A percentile compares a stretch with the other conserved stretches of the same genome.
Conservation (phyloP, 805 yeast species). For the Candida maltosa region DNA sequence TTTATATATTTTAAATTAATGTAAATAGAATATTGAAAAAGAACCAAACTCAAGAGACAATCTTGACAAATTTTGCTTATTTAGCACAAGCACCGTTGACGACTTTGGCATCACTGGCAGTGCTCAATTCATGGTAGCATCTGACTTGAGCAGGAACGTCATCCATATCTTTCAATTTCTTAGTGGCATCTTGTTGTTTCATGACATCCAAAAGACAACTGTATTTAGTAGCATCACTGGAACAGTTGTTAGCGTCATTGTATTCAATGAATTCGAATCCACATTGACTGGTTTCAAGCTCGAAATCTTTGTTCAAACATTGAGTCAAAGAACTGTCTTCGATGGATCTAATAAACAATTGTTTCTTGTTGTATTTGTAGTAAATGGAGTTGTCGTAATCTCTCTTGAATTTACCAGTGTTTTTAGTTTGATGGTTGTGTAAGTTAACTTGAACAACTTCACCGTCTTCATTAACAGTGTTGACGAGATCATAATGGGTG, state of each 20-base stretch:
- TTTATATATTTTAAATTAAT: too few relatives aligned
- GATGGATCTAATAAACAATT: conserved; percentile 8
- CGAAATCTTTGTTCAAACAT: conserved; percentile 9
- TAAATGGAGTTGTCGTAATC: conserved; percentile 10
- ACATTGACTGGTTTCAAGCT: conserved; percentile 9
- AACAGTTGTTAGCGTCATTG: conserved; percentile 8
- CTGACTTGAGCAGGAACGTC: conserved; percentile 11
- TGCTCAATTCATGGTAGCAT: conserved; percentile 8
- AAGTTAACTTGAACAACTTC: conserved; percentile 10
- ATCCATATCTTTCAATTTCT: conserved; percentile 10
- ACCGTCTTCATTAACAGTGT: conserved; percentile 9
- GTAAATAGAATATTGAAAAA: too few relatives aligned
- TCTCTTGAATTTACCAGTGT: conserved; percentile 8
- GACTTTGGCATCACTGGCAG: conserved; percentile 5
- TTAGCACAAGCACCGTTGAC: conserved; percentile 10
- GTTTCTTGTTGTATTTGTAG: conserved; percentile 3
- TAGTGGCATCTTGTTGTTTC: conserved; percentile 9
- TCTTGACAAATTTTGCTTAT: conserved; percentile 3
- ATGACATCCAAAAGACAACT: conserved; percentile 10
- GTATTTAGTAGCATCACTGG: conserved; percentile 6
- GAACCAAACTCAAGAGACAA: too few relatives aligned
- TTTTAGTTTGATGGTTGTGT: conserved; percentile 8
- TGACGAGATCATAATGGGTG: conserved; percentile 8
- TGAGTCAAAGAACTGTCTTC: conserved; percentile 4
- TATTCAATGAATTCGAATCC: conserved; percentile 9